These are phyloP conservation scores for Chalciporus piperatus DNA, from an alignment of 768 basidiomycete species.

Conservation along the genomic window DNA sequence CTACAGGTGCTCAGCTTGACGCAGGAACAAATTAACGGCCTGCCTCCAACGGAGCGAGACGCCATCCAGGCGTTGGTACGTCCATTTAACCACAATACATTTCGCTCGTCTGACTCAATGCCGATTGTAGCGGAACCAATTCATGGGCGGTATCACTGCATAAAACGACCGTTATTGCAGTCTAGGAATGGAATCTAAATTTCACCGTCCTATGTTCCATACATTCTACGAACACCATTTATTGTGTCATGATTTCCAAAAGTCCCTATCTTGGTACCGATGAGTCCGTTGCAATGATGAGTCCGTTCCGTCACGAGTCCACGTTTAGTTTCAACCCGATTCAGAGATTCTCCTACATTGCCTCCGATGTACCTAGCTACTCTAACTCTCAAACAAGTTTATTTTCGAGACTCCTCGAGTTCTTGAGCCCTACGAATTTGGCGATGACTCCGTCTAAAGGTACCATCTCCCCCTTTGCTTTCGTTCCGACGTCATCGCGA, in stretches of 20 bases:
- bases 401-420: conserved; percentile 50
- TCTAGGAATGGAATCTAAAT: neutral
- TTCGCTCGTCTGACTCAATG: conserved; percentile 1
- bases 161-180: conserved; percentile 6
- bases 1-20: conserved; percentile 83
- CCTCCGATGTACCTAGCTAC: conserved; percentile 5
- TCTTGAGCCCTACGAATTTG: conserved; percentile 74
- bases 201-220: neutral
- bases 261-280: neutral
- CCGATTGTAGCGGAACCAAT: conserved; percentile 31
- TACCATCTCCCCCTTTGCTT: conserved; percentile 73
- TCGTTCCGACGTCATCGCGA: conserved; percentile 87
- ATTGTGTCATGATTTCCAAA: neutral
- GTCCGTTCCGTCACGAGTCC: conserved; percentile 2
- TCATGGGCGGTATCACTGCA: conserved; percentile 32
- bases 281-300: neutral
- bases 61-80: conserved; percentile 79
- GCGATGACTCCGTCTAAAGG: conserved; percentile 66
- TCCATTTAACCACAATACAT: conserved; percentile 32
- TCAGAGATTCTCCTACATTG: neutral
- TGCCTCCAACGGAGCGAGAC: conserved; percentile 74
- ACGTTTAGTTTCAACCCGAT: neutral
- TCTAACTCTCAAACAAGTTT: conserved; percentile 37
- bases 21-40: conserved; percentile 75
- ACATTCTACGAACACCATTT: neutral